Evolutionary conservation across 2,329 filamentous ascomycete species (phyloP), one percentile per base, ranked within the genome.

Genomic region (Scedosporium boydii): DNA sequence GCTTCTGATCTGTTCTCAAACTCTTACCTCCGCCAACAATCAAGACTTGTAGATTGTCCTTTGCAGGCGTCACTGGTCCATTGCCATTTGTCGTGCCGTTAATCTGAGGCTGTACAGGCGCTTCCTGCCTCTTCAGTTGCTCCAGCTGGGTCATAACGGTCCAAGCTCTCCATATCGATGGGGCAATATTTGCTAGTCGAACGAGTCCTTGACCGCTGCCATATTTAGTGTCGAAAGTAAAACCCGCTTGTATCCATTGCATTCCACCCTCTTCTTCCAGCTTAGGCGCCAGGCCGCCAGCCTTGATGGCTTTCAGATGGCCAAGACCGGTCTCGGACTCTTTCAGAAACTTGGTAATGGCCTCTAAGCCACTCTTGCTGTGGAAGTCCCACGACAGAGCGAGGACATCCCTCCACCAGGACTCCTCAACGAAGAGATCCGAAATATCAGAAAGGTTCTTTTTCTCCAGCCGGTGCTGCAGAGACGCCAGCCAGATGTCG

Each of bases 1-100:
- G 29, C 9, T 34, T 10, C 29, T 34, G 2, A 9, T 34, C 29
- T 34, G 2, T 34, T 34, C 29, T 34, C 29, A 3, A 29, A 12
- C 58, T 58, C 38, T 53, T 65, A 74, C 75, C 73, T 59, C 71
- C 74, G 41, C 77, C 77, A 56, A 79, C 67, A 38, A 79, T 71
- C 46, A 80, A 62, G 1, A 77, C 73, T 9, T 69, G 69, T 0
- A 75, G 73, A 38, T 78, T 74, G 14, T 71, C 67, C 14, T 74
- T 69, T 23, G 71, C 58, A 44, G 44, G n/a, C 73, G 62, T 62
- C 56, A 66, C 75, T 4, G 74, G 57, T 64, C 64, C 67, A 6
- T 62, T 62, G 12, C 66, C 69, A 18, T 65, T 64, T 0, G 58
- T 53, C 0, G 61, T 48, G 12, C 65, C 74, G 16, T 71, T 68